phyloP scores from a whole-genome alignment of 805 yeast genomes.

The Nakazawaea wickerhamii region DNA sequence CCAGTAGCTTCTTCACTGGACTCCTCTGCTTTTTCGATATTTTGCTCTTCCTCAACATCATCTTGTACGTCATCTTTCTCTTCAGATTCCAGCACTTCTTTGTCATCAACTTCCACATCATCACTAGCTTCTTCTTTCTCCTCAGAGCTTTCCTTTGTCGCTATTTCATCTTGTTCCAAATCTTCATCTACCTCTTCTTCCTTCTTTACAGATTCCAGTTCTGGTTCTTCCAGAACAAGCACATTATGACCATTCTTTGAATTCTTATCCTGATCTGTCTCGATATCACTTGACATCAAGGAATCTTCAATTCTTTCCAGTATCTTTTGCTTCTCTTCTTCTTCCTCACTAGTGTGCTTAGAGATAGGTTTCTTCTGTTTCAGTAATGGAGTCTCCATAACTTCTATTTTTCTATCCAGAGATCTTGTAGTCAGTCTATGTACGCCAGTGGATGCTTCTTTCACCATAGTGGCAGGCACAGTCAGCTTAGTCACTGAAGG shows the following conservation, averaged over 20 bases:
- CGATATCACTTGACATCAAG: slow-evolving; percentile 2
- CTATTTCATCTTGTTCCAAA: not conserved
- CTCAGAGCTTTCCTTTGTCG: not conserved
- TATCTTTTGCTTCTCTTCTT: slow-evolving; percentile 6
- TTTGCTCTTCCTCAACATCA: slow-evolving; percentile 11
- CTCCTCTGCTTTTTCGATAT: slow-evolving; percentile 2
- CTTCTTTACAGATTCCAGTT: slow-evolving; percentile 5
- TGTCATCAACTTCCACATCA: not conserved
- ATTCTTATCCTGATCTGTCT: slow-evolving; percentile 9
- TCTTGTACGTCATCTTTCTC: slow-evolving; percentile 3
- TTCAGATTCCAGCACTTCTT: slow-evolving; percentile 8
- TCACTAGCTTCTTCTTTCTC: slow-evolving; percentile 10
- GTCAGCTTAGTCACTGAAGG: not conserved
- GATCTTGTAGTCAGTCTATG: slow-evolving; percentile 13
- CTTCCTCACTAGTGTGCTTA: slow-evolving; percentile 9
- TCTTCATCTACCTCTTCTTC: slow-evolving; percentile 7
- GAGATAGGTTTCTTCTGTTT: slow-evolving; percentile 11
- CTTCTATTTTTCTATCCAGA: slow-evolving; percentile 11
- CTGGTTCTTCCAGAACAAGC: slow-evolving; percentile 3
- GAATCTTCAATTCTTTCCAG: slow-evolving; percentile 10
- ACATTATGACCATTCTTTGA: slow-evolving; percentile 6
- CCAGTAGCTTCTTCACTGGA: slow-evolving; percentile 4
- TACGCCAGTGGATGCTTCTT: slow-evolving; percentile 11
- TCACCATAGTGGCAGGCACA: slow-evolving; percentile 8
- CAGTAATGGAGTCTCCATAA: slow-evolving; percentile 12